Evolutionary conservation across 208 protist genomes (phyloP).

Genomic region (Jaenimonas drosophilae): DNA sequence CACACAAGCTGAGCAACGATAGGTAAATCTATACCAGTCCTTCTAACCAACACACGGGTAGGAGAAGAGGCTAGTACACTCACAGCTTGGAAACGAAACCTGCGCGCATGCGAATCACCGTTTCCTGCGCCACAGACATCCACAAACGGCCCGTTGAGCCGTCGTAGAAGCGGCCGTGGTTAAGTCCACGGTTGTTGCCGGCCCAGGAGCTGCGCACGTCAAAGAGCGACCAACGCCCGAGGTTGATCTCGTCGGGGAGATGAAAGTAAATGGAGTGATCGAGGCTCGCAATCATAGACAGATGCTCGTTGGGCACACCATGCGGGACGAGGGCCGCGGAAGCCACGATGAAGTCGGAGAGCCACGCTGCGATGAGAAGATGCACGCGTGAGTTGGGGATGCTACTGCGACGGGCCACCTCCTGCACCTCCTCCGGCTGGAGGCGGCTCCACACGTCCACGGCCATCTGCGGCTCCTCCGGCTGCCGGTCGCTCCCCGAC

Average conservation of each 20-base stretch:
- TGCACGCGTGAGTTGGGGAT: conserved; percentile 22
- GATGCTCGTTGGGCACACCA: conserved; percentile 8
- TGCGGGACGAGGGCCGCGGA: conserved; percentile 16
- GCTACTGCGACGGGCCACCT: conserved; percentile 4
- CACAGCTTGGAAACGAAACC: conserved; percentile 12
- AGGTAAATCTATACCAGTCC: no score
- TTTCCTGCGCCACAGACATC: conserved; percentile 39
- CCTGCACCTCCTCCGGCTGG: background rate
- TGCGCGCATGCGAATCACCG: conserved; percentile 17
- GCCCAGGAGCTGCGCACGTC: conserved; percentile 27
- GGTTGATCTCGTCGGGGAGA: conserved; percentile 9
- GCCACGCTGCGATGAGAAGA: conserved; percentile 26
- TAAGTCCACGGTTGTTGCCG: conserved; percentile 16
- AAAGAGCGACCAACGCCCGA: conserved; percentile 41
- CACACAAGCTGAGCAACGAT: no score
- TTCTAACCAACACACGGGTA: no score
- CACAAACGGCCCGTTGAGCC: conserved; percentile 22
- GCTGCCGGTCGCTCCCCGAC: no score
- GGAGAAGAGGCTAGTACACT: background rate
- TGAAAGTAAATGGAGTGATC: conserved; percentile 58
- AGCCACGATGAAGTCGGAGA: conserved; percentile 32
- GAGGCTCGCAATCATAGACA: conserved; percentile 33
- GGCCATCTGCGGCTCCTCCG: background rate
- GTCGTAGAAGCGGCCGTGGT: conserved; percentile 29
- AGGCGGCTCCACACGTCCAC: conserved; percentile 18